A percentile compares a stretch with the other conserved stretches of the same genome.
phyloP scores from a whole-genome alignment of 805 yeast species.

The Helenozyma rhizophorensis region DNA sequence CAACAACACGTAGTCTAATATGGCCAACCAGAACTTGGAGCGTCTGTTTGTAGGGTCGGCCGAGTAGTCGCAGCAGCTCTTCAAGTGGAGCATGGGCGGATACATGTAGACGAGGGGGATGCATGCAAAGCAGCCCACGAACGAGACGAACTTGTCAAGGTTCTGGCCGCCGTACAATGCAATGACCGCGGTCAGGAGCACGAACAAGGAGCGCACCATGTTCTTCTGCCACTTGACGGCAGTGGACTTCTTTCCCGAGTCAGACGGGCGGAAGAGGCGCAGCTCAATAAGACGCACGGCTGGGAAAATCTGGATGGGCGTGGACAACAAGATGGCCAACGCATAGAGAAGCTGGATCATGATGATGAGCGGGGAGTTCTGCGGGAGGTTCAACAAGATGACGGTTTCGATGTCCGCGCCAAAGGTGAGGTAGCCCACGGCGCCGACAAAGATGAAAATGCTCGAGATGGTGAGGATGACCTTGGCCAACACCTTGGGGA shows the following conservation, averaged over 20 bases:
- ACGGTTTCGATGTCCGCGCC: slow-evolving; percentile 65
- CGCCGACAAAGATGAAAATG: slow-evolving; percentile 59
- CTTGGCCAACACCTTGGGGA: slow-evolving; percentile 57
- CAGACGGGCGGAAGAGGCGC: slow-evolving; percentile 39
- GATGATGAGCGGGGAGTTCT: slow-evolving; percentile 55
- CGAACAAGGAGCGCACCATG: slow-evolving; percentile 49
- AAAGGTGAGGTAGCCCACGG: slow-evolving; percentile 66
- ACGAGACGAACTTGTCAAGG: slow-evolving; percentile 69
- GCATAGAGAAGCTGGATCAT: slow-evolving; percentile 69
- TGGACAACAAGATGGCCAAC: slow-evolving; percentile 67
- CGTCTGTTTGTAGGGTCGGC: slow-evolving; percentile 21
- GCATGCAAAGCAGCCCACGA: slow-evolving; percentile 82
- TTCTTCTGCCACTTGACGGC: slow-evolving; percentile 66
- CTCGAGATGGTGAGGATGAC: slow-evolving; percentile 62
- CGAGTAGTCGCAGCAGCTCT: slow-evolving; percentile 38
- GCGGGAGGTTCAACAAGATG: slow-evolving; percentile 69
- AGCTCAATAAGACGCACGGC: slow-evolving; percentile 72
- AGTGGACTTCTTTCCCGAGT: slow-evolving; percentile 55
- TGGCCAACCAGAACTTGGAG: slow-evolving; percentile 32
- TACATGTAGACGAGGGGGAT: slow-evolving; percentile 83
- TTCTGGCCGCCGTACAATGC: slow-evolving; percentile 68
- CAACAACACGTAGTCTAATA: slow-evolving; percentile 46
- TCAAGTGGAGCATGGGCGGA: slow-evolving; percentile 73
- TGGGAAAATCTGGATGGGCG: slow-evolving; percentile 79
- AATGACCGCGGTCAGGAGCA: slow-evolving; percentile 48